A percentile compares a stretch with the other conserved stretches of the same genome.
Conservation (phyloP, 257 asterid species). For the Gentiana straminea region DNA sequence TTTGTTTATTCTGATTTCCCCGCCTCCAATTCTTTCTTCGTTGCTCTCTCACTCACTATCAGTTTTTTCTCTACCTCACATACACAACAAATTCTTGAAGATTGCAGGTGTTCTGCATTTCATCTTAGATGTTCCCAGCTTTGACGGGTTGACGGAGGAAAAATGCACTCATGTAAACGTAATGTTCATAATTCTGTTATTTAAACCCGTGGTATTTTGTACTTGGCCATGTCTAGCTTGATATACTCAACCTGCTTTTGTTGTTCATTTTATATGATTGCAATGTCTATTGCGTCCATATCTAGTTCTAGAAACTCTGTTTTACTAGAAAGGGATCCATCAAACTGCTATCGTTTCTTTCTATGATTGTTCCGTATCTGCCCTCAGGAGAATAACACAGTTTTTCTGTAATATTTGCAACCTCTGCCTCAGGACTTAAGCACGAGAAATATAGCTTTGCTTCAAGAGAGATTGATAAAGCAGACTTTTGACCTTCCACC, state of each 20-base stretch:
- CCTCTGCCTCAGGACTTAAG: conserved; percentile 33
- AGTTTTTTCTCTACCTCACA: conserved; percentile 12
- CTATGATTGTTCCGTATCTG: no score
- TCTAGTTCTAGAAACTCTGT: no score
- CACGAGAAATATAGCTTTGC: conserved; percentile 22
- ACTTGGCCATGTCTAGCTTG: no score
- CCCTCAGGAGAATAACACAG: no score
- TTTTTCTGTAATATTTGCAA: background rate
- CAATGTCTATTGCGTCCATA: no score
- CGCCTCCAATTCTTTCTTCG: no score
- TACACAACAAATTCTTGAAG: conserved; percentile 25
- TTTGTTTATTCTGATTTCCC: no score
- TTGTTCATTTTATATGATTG: no score
- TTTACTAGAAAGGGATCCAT: no score
- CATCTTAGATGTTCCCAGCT: conserved; percentile 44
- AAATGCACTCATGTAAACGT: conserved; percentile 35
- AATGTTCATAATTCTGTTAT: conserved; percentile 4
- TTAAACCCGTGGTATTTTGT: background rate
- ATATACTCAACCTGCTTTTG: no score
- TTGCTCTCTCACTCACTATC: background rate
- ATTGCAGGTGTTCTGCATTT: conserved; percentile 64
- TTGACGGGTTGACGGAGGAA: conserved; percentile 26
- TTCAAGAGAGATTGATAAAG: conserved; percentile 30
- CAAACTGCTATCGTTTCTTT: no score
- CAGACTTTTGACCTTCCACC: conserved; percentile 49